Conservation (phyloP, 1,284 basidiomycete species). For the Trichosporon faecale region DNA sequence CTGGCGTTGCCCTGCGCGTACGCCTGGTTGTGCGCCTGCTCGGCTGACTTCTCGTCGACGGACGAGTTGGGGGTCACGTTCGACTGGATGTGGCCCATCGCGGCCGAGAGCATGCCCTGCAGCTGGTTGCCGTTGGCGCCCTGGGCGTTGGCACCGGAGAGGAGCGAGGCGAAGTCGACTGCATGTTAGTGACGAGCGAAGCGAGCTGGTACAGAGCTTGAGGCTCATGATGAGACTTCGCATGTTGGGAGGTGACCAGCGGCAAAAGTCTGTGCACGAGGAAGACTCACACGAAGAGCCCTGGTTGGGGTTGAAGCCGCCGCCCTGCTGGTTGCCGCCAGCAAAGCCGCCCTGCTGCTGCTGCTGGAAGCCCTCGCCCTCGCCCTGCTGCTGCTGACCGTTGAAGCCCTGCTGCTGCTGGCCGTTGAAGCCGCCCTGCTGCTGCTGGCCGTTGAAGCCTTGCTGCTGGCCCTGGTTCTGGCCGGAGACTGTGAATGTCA, state of each 20-base stretch:
- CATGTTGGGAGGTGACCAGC: too few relatives aligned
- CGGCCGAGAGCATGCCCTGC: constrained; percentile 36
- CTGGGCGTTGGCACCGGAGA: constrained; percentile 43
- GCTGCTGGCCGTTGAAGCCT: constrained; percentile 15
- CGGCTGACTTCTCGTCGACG: constrained; percentile 62
- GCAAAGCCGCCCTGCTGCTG: constrained; percentile 20
- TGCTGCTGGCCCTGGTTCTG: constrained; percentile 20
- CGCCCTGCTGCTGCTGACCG: constrained; percentile 21
- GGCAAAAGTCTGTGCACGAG: not conserved
- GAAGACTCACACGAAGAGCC: constrained; percentile 15
- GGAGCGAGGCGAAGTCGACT: constrained; percentile 46
- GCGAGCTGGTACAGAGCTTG: not conserved
- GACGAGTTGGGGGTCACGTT: constrained; percentile 15
- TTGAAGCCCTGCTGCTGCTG: constrained; percentile 18
- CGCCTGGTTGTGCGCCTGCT: constrained; percentile 58
- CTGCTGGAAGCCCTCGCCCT: constrained; percentile 9
- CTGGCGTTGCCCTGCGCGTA: constrained; percentile 56
- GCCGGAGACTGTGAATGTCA: constrained; percentile 13
- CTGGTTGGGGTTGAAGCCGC: constrained; percentile 5
- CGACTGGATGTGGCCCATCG: constrained; percentile 45
- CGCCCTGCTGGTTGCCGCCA: constrained; percentile 15
- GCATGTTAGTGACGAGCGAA: not conserved
- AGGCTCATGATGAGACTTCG: too few relatives aligned
- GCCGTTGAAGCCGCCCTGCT: constrained; percentile 18
- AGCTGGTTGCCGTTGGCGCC: constrained; percentile 44